Evolutionary conservation across 306 rosid genomes (phyloP).

Genomic region (Mimosa bimucronata): DNA sequence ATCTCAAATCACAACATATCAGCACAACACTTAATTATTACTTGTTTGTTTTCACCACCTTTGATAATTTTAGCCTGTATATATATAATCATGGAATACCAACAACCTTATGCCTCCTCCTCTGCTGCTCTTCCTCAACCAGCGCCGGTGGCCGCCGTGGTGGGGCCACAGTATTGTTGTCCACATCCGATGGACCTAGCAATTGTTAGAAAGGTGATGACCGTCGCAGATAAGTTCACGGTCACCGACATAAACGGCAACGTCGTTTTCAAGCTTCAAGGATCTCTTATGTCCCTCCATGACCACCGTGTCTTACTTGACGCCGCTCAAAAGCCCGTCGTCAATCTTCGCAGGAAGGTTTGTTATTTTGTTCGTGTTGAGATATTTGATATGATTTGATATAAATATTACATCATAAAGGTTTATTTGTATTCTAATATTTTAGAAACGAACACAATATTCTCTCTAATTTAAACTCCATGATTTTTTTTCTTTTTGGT

Average conservation of each 20-base stretch:
- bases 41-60: not conserved
- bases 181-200: conserved; percentile 48
- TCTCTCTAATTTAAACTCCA: no score
- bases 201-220: conserved; percentile 44
- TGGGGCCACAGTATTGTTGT: conserved; percentile 52
- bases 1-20: not conserved
- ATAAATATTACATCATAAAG: no score
- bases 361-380: not conserved
- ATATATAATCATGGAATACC: conserved; percentile 19
- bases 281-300: conserved; percentile 33
- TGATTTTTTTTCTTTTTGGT: not conserved
- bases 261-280: conserved; percentile 52
- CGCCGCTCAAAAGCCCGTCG: conserved; percentile 46
- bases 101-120: conserved; percentile 5
- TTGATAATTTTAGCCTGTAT: no score
- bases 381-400: no score
- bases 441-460: no score
- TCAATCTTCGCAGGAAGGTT: conserved; percentile 51
- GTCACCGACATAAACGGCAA: conserved; percentile 55
- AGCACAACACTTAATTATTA: not conserved
- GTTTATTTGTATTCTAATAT: no score
- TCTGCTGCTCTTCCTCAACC: not conserved
- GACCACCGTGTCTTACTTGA: conserved; percentile 52
- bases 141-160: conserved; percentile 25
- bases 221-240: conserved; percentile 43